phyloP scores from a whole-genome alignment of 805 yeast genomes.

The Wickerhamiella brachini region DNA sequence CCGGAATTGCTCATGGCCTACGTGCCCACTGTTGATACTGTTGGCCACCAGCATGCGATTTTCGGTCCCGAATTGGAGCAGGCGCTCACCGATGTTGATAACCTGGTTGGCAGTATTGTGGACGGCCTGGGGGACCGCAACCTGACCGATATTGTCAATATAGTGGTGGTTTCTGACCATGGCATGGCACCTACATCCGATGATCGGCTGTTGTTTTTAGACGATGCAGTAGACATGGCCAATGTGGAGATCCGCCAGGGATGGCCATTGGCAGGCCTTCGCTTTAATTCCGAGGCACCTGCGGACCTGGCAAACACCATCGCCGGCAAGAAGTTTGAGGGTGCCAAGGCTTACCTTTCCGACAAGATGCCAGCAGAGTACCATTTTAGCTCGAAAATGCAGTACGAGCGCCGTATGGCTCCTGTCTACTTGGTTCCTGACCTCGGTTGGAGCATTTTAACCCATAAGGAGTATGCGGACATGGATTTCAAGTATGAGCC shows the following conservation, averaged over 20 bases:
- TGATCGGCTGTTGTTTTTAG: slow-evolving; percentile 53
- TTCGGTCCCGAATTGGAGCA: slow-evolving; percentile 41
- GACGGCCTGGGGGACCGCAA: slow-evolving; percentile 40
- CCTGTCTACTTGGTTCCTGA: slow-evolving; percentile 79
- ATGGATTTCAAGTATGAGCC: slow-evolving; percentile 41
- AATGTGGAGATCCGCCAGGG: slow-evolving; percentile 57
- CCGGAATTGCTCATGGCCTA: slow-evolving; percentile 70
- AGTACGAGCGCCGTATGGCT: slow-evolving; percentile 51
- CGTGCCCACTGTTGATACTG: slow-evolving; percentile 70
- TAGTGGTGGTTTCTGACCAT: slow-evolving; percentile 75
- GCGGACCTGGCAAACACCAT: slow-evolving; percentile 3
- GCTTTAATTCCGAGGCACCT: slow-evolving; percentile 34
- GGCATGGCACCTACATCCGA: slow-evolving; percentile 85
- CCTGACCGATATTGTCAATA: slow-evolving; percentile 50
- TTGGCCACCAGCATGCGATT: slow-evolving; percentile 64
- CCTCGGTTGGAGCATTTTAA: slow-evolving; percentile 64
- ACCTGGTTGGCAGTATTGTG: slow-evolving; percentile 38
- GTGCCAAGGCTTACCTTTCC: slow-evolving; percentile 30
- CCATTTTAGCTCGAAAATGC: slow-evolving; percentile 30
- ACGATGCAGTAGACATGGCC: slow-evolving; percentile 46
- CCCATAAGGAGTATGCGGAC: slow-evolving; percentile 40
- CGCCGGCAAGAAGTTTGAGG: background rate
- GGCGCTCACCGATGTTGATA: slow-evolving; percentile 53
- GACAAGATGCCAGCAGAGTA: slow-evolving; percentile 43
- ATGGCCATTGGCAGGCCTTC: slow-evolving; percentile 73